These are phyloP conservation scores for Schwanniomyces vanrijiae DNA, from an alignment of 805 yeast genomes.

Conservation along the genomic window DNA sequence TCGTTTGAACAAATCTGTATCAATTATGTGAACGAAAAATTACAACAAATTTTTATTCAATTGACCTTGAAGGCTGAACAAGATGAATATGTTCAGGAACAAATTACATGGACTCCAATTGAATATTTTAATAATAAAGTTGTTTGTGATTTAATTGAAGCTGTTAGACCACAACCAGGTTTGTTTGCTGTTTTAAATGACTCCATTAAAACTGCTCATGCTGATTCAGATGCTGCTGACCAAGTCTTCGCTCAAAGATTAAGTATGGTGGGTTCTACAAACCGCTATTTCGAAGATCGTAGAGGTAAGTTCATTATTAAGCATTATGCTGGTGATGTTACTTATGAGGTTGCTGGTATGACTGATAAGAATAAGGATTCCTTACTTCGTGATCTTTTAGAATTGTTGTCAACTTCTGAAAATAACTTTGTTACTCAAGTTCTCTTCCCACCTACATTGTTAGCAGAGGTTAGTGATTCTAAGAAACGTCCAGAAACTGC, in stretches of 20 bases:
- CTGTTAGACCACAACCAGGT: conserved; percentile 88
- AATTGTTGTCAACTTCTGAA: conserved; percentile 68
- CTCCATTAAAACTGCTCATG: conserved; percentile 97
- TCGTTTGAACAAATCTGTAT: conserved; percentile 95
- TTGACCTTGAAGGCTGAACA: conserved; percentile 95
- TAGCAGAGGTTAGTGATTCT: conserved; percentile 46
- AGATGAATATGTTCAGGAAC: conserved; percentile 94
- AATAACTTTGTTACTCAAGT: conserved; percentile 66
- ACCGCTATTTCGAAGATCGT: conserved; percentile 87
- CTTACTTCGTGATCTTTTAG: conserved; percentile 82
- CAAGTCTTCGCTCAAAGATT: conserved; percentile 92
- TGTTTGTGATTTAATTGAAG: conserved; percentile 95
- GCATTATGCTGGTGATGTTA: conserved; percentile 98
- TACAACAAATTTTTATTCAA: conserved; percentile 95
- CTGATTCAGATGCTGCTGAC: conserved; percentile 95
- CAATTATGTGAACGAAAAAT: conserved; percentile 92
- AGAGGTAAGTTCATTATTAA: conserved; percentile 84
- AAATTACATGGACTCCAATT: conserved; percentile 96
- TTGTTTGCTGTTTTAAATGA: conserved; percentile 94
- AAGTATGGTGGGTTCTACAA: conserved; percentile 71
- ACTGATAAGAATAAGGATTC: conserved; percentile 97
- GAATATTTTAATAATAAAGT: conserved; percentile 94
- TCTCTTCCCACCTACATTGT: conserved; percentile 40
- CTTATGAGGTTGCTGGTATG: conserved; percentile 84
- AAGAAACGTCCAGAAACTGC: conserved; percentile 92